phyloP scores from a whole-genome alignment of 768 basidiomycete genomes.

The Phlegmacium glaucopus region DNA sequence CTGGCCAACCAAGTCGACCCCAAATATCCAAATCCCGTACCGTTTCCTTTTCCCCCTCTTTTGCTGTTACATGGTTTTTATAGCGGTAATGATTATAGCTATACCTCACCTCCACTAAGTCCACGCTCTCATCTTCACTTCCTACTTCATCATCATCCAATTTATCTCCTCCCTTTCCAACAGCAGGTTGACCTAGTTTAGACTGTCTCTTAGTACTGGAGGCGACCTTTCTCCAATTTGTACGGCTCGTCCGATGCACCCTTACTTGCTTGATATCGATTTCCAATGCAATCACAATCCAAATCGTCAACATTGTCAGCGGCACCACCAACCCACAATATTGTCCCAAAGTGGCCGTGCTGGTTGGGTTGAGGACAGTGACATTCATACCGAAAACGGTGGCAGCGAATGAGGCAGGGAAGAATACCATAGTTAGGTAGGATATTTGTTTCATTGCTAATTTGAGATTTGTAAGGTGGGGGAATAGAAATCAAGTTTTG shows the following conservation, averaged over 20 bases:
- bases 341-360: constrained; percentile 30
- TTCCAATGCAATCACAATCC: constrained; percentile 47
- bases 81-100: constrained; percentile 1
- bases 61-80: not conserved
- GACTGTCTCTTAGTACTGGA: not conserved
- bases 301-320: constrained; percentile 42
- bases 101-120: not conserved
- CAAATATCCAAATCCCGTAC: constrained; percentile 11
- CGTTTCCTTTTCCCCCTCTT: not conserved
- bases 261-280: constrained; percentile 15
- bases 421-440: constrained; percentile 59
- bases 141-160: not conserved
- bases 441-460: constrained; percentile 51
- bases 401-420: constrained; percentile 50
- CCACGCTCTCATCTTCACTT: not conserved
- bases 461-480: no score
- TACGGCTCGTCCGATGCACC: not conserved
- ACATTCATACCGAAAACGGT: constrained; percentile 58
- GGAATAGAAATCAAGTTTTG: not conserved
- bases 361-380: constrained; percentile 31
- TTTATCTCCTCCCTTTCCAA: not conserved
- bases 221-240: not conserved
- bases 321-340: constrained; percentile 37
- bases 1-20: constrained; percentile 17
- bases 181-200: not conserved